These are phyloP conservation scores for Trypanosoma vivax DNA, from an alignment of 208 protist genomes.

Conservation along the genomic window DNA sequence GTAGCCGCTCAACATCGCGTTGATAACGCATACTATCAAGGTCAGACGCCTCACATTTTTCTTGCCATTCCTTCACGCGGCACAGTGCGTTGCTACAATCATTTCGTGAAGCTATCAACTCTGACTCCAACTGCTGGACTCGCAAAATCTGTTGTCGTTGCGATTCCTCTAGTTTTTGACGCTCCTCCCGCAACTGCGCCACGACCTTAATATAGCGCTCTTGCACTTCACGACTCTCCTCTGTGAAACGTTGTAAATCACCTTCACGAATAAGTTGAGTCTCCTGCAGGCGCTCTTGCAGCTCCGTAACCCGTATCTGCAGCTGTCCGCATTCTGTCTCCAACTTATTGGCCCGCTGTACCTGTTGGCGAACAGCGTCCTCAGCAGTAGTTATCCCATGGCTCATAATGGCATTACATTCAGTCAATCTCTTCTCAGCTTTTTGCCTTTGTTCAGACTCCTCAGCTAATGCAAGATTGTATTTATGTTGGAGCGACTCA, in stretches of 20 bases:
- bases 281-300: constrained; percentile 50
- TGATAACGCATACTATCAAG: constrained; percentile 26
- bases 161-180: constrained; percentile 6
- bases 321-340: constrained; percentile 60
- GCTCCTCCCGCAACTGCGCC: constrained; percentile 20
- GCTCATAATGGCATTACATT: constrained; percentile 29
- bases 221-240: constrained; percentile 36
- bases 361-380: constrained; percentile 45
- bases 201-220: constrained; percentile 28
- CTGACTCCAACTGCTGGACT: constrained; percentile 8
- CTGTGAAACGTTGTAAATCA: constrained; percentile 33
- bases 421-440: constrained; percentile 20
- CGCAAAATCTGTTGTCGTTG: constrained; percentile 9
- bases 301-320: constrained; percentile 47
- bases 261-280: constrained; percentile 30
- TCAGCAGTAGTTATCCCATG: constrained; percentile 43
- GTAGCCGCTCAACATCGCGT: constrained; percentile 16
- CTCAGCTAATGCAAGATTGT: constrained; percentile 26
- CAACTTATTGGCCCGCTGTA: constrained; percentile 22
- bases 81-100: neutral
- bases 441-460: constrained; percentile 9
- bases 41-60: constrained; percentile 21
- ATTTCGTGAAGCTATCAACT: constrained; percentile 10
- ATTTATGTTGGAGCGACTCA: constrained; percentile 23
- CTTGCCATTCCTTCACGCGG: constrained; percentile 22